Base-by-base conservation (phyloP, 169 alveolate genomes). In the Cryptosporidium parvum region DNA sequence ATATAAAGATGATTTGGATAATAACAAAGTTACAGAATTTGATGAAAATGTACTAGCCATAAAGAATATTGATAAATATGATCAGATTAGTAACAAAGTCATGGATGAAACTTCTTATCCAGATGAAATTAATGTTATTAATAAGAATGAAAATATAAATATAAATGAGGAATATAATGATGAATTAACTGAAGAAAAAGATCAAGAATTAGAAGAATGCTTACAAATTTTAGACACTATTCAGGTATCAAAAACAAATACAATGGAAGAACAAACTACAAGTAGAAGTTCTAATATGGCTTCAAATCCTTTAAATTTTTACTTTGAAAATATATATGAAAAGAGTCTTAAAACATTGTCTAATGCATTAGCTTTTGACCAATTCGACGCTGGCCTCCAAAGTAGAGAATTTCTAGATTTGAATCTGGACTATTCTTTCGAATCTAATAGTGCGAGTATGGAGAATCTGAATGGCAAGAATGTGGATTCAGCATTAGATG, bases 271-370 rank as follows among this genome's bases (percentile, higher is more conserved):
- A 23, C 45, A 35, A 21, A 71, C 7, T 14, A 44, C 8, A 6
- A 44, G 67, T 67, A 44, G 18, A n/a, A 44, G 67, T 67, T 71
- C 85, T 39, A 12, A 51, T 0, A 51, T 71, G 39, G 42, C 31
- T 48, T 71, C 85, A 7, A 71, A 45, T 51, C 31, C 48, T 10
- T 35, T 71, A 51, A 48, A 44, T 12, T 14, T 56, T 0, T 71
- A 71, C 69, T 71, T 71, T 48, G 85, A 71, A 10, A 71, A 23
- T 39, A 71, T 71, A 12, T 71, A 71, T 44, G 85, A 44, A 6
- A 44, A 51, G 5, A 31, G 69, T 16, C 52, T 26, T 23, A 16
- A 48, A 26, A 44, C 29, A 5, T 16, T 48, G 31, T 31, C 61
- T n/a, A 44, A 51, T 14, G 33, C 69, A 10, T 26, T 71, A 45